A percentile compares a stretch with the other conserved stretches of the same genome.
phyloP scores from a whole-genome alignment of 2,329 filamentous ascomycete species.

The Aurifilum marmelostoma region DNA sequence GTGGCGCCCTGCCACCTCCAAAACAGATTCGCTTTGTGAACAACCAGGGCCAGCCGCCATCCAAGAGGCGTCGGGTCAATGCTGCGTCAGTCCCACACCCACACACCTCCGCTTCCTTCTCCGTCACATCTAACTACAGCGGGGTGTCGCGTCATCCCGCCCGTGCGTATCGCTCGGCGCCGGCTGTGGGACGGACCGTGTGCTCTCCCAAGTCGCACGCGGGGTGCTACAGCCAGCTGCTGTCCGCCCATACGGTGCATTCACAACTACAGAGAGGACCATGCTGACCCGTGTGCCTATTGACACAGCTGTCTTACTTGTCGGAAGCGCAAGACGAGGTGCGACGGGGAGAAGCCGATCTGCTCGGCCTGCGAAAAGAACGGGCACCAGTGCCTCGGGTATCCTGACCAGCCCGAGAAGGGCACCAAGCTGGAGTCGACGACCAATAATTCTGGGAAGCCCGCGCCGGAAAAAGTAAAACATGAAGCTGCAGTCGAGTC shows the following conservation, averaged over 20 bases:
- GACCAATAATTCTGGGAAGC: slow-evolving; percentile 26
- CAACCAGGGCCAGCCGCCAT: slow-evolving; percentile 78
- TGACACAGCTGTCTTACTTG: slow-evolving; percentile 67
- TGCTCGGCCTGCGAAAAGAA: slow-evolving; percentile 76
- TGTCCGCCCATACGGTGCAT: not conserved
- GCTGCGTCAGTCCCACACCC: slow-evolving; percentile 63
- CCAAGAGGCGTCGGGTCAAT: slow-evolving; percentile 77
- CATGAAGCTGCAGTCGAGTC: slow-evolving; percentile 27
- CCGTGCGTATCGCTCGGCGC: not conserved
- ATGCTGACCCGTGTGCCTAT: slow-evolving; percentile 14
- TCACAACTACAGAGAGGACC: not conserved
- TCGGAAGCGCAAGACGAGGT: slow-evolving; percentile 75
- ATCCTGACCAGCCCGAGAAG: slow-evolving; percentile 58
- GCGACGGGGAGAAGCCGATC: slow-evolving; percentile 71
- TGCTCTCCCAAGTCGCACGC: not conserved
- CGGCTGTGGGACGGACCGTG: slow-evolving; percentile 2
- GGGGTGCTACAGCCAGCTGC: not conserved
- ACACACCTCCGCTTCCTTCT: not conserved
- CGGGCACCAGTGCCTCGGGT: slow-evolving; percentile 70
- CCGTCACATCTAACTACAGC: slow-evolving; percentile 27
- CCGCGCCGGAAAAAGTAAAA: slow-evolving; percentile 29
- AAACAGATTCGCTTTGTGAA: slow-evolving; percentile 79
- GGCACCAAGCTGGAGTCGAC: slow-evolving; percentile 43
- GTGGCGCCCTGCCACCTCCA: slow-evolving; percentile 47
- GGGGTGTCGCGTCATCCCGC: slow-evolving; percentile 8